Evolutionary conservation across 176 grass and related monocot genomes (phyloP).

Genomic region (Pharus latifolius): DNA sequence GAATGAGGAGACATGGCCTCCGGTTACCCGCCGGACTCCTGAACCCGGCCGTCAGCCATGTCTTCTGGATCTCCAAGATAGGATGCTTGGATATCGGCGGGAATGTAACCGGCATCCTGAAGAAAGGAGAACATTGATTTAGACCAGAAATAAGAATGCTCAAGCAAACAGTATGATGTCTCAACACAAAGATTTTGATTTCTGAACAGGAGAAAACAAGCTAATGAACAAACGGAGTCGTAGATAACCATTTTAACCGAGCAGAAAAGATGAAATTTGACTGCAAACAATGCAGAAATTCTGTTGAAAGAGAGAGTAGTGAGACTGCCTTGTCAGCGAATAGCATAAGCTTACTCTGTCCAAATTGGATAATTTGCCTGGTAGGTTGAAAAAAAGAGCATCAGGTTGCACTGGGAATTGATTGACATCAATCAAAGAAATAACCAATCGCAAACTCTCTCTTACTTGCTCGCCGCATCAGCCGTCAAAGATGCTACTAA

Average conservation of each 20-base stretch:
- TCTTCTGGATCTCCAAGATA: conserved; percentile 92
- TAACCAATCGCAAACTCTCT: conserved; percentile 67
- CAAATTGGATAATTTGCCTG: not conserved
- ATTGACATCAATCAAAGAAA: conserved; percentile 86
- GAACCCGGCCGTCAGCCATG: conserved; percentile 87
- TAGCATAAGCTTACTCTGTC: not conserved
- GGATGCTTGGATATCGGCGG: too few relatives aligned
- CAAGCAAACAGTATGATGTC: not conserved
- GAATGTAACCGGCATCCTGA: conserved; percentile 95
- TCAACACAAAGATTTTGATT: not conserved
- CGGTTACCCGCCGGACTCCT: conserved; percentile 81
- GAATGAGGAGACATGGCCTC: conserved; percentile 85
- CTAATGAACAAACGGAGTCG: not conserved
- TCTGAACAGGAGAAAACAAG: not conserved
- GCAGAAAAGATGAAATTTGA: not conserved
- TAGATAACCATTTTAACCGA: not conserved
- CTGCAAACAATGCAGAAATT: not conserved
- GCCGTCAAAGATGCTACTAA: conserved; percentile 34
- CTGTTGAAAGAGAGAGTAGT: not conserved
- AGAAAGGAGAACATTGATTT: conserved; percentile 6
- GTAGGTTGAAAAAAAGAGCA: not conserved
- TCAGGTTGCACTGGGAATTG: conserved; percentile 50
- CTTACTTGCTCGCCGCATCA: conserved; percentile 53
- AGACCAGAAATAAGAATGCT: not conserved
- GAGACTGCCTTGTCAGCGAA: not conserved